Conservation (phyloP, 164 flowering plant species). For the Akebia trifoliata region DNA sequence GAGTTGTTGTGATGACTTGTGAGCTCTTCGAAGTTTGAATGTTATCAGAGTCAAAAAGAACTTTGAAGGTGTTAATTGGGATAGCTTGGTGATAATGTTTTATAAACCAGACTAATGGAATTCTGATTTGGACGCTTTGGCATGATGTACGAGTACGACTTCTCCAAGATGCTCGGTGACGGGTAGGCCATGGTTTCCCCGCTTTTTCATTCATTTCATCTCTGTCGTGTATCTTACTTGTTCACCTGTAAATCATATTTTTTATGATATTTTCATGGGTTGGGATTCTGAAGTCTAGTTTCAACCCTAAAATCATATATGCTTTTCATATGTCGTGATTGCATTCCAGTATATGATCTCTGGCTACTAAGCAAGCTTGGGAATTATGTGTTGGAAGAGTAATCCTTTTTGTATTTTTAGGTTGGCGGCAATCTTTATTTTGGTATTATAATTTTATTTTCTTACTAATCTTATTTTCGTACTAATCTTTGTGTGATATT, state of each 20-base stretch:
- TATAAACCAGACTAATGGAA: neutral
- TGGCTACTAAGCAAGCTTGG: neutral
- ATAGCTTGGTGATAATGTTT: constrained; percentile 10
- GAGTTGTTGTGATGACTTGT: constrained; percentile 54
- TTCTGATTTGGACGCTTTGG: neutral
- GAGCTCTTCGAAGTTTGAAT: constrained; percentile 7
- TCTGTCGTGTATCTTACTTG: constrained; percentile 8
- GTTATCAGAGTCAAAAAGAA: constrained; percentile 5
- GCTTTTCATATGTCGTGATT: neutral
- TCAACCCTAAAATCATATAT: constrained; percentile 7
- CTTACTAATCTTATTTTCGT: neutral
- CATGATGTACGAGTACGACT: constrained; percentile 2
- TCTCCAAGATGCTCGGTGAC: constrained; percentile 10
- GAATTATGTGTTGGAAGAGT: neutral
- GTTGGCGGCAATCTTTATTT: neutral
- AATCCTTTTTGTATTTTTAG: neutral
- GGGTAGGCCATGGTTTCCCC: constrained; percentile 11
- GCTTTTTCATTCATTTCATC: constrained; percentile 11
- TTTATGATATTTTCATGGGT: constrained; percentile 12
- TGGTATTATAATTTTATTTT: neutral
- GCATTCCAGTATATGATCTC: constrained; percentile 4
- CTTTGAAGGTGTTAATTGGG: neutral
- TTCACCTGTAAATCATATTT: constrained; percentile 15
- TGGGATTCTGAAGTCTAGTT: neutral
- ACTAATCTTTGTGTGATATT: neutral